A percentile compares a stretch with the other conserved stretches of the same genome.
phyloP scores from a whole-genome alignment of 805 yeast species.

The Candida palmyrensis region DNA sequence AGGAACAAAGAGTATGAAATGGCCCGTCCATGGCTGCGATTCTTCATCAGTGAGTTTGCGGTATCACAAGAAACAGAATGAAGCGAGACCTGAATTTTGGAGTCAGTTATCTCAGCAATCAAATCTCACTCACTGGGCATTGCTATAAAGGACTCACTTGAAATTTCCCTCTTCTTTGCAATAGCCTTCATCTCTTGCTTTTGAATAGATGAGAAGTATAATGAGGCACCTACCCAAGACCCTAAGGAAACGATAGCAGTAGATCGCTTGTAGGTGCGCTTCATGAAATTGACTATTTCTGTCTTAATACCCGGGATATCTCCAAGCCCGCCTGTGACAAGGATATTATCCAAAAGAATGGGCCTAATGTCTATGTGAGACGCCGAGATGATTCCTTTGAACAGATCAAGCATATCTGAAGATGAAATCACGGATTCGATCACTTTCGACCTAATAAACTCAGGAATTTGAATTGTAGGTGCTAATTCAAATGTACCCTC shows the following conservation, averaged over 20 bases:
- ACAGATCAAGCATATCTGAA: conserved; percentile 3
- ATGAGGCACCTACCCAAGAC: conserved; percentile 28
- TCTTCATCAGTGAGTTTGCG: too few relatives aligned
- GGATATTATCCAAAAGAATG: conserved; percentile 13
- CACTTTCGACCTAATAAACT: conserved; percentile 9
- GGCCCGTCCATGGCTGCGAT: conserved; percentile 14
- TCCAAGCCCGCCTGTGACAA: conserved; percentile 20
- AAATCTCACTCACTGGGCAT: conserved; percentile 4
- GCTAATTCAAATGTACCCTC: conserved; percentile 7
- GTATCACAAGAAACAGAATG: too few relatives aligned
- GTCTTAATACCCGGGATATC: conserved; percentile 19
- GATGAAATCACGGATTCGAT: conserved; percentile 8
- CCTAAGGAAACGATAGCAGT: conserved; percentile 16
- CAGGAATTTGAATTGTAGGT: conserved; percentile 10
- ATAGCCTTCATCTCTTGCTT: conserved; percentile 9
- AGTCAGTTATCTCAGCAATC: background rate
- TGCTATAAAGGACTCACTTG: conserved; percentile 14
- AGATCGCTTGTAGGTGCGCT: conserved; percentile 3
- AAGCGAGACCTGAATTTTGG: background rate
- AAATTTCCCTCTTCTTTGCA: conserved; percentile 17
- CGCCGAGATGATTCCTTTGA: conserved; percentile 6
- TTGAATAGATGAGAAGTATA: conserved; percentile 19
- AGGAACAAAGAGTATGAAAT: conserved; percentile 6
- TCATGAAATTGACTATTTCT: conserved; percentile 11
- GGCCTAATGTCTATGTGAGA: conserved; percentile 17